Conservation (phyloP, 768 basidiomycete genomes). For the Rhizopogon salebrosus region DNA sequence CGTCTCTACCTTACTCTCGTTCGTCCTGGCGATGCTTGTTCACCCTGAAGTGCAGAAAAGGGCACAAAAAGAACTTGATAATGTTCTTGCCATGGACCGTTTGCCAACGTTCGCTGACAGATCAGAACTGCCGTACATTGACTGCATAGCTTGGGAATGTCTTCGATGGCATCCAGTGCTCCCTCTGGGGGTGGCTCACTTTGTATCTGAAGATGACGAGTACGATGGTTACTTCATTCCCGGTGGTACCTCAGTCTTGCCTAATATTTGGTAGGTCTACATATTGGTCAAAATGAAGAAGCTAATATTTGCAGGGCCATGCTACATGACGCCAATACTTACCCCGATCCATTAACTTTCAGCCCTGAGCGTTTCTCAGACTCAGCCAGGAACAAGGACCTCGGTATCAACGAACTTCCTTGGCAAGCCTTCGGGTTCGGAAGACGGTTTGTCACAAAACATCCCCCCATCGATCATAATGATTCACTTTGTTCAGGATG, state of each 20-base stretch:
- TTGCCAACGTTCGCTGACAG: slow-evolving; percentile 40
- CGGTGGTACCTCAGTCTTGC: slow-evolving; percentile 37
- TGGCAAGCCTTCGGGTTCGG: slow-evolving; percentile 38
- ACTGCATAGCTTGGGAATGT: slow-evolving; percentile 27
- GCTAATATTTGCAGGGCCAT: slow-evolving; percentile 32
- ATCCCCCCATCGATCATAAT: not conserved
- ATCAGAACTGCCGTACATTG: slow-evolving; percentile 38
- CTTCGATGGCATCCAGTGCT: slow-evolving; percentile 41
- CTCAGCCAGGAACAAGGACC: slow-evolving; percentile 16
- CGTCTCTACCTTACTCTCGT: slow-evolving; percentile 41
- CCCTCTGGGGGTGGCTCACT: slow-evolving; percentile 16
- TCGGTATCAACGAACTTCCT: slow-evolving; percentile 31
- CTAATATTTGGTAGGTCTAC: slow-evolving; percentile 39
- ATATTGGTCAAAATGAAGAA: slow-evolving; percentile 6
- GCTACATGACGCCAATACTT: slow-evolving; percentile 32
- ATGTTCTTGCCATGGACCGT: slow-evolving; percentile 36
- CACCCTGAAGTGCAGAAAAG: slow-evolving; percentile 45
- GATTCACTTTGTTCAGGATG: slow-evolving; percentile 21
- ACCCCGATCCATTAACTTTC: slow-evolving; percentile 37
- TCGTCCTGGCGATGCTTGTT: slow-evolving; percentile 50
- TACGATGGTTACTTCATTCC: slow-evolving; percentile 43
- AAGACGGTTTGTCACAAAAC: slow-evolving; percentile 24
- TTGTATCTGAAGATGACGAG: slow-evolving; percentile 35
- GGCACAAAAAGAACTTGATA: slow-evolving; percentile 49
- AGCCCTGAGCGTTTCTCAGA: slow-evolving; percentile 33